These are phyloP conservation scores for Suhomyces ambrosiae DNA, from an alignment of 1,139 yeast species.

Conservation along the genomic window DNA sequence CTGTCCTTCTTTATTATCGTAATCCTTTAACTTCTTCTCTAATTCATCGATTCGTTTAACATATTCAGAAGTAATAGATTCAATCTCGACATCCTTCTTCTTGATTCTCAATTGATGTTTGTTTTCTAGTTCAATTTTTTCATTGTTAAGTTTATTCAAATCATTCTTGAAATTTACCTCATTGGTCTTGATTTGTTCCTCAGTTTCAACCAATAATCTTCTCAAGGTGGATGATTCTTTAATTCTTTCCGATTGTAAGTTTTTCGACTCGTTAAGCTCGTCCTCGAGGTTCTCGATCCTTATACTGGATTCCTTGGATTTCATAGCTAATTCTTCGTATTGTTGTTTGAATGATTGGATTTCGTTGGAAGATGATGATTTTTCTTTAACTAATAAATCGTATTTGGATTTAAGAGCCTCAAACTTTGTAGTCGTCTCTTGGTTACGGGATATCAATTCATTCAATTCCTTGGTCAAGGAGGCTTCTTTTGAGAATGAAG, in stretches of 20 bases:
- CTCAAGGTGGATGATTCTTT: constrained; percentile 77
- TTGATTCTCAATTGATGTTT: constrained; percentile 52
- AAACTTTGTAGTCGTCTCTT: constrained; percentile 50
- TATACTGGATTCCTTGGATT: constrained; percentile 62
- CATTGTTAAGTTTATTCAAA: constrained; percentile 48
- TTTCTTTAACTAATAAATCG: constrained; percentile 49
- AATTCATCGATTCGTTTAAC: constrained; percentile 32
- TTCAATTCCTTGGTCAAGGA: constrained; percentile 27
- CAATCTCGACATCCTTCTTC: constrained; percentile 54
- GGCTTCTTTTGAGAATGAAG: constrained; percentile 38
- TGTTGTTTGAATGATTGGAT: constrained; percentile 66
- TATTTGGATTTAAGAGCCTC: constrained; percentile 55
- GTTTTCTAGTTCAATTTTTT: constrained; percentile 58
- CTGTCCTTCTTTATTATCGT: constrained; percentile 18
- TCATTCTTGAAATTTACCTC: constrained; percentile 36
- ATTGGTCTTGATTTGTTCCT: constrained; percentile 55
- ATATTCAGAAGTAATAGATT: constrained; percentile 29
- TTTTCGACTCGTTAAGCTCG: constrained; percentile 73
- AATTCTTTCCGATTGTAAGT: constrained; percentile 74
- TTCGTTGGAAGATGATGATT: constrained; percentile 53
- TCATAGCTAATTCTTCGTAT: constrained; percentile 73
- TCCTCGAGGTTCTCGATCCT: constrained; percentile 73
- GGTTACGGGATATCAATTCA: constrained; percentile 54
- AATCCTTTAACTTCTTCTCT: constrained; percentile 44
- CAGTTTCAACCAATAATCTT: constrained; percentile 66